Evolutionary conservation across 2,329 filamentous ascomycete genomes (phyloP).

Genomic region (Cladobotryum protrusum): DNA sequence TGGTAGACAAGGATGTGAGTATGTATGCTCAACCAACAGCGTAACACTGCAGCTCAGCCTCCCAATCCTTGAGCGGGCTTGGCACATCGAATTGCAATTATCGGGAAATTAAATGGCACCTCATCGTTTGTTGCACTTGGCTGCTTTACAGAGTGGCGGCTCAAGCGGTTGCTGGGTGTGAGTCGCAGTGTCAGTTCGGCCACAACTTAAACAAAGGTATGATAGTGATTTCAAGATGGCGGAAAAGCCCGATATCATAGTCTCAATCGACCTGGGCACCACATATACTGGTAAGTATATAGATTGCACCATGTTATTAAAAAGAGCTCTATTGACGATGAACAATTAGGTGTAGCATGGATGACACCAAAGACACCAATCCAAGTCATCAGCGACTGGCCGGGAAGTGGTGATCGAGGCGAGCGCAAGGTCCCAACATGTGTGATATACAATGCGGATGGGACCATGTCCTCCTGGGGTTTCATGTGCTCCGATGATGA

Average conservation of each 20-base stretch:
- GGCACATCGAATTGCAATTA: background rate
- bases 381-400: conserved; percentile 47
- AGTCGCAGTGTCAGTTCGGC: background rate
- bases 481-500: conserved; percentile 45
- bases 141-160: background rate
- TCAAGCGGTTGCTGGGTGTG: background rate
- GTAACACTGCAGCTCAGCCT: background rate
- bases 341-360: conserved; percentile 27
- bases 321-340: background rate
- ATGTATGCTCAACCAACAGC: conserved; percentile 17
- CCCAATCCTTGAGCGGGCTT: background rate
- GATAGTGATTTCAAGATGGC: conserved; percentile 6
- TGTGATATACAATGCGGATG: conserved; percentile 39
- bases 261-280: conserved; percentile 40
- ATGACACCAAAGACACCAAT: conserved; percentile 36
- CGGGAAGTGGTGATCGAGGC: conserved; percentile 43
- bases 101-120: background rate
- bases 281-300: conserved; percentile 36
- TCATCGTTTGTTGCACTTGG: background rate
- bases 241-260: conserved; percentile 29
- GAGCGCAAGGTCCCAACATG: conserved; percentile 51
- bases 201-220: background rate
- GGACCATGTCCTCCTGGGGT: conserved; percentile 44
- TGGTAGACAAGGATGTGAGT: background rate
- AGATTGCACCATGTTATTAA: background rate